Evolutionary conservation across 352 stramenopile genomes (phyloP), one percentile per base, ranked within the genome.

Genomic region (Elongisporangium anandrum): DNA sequence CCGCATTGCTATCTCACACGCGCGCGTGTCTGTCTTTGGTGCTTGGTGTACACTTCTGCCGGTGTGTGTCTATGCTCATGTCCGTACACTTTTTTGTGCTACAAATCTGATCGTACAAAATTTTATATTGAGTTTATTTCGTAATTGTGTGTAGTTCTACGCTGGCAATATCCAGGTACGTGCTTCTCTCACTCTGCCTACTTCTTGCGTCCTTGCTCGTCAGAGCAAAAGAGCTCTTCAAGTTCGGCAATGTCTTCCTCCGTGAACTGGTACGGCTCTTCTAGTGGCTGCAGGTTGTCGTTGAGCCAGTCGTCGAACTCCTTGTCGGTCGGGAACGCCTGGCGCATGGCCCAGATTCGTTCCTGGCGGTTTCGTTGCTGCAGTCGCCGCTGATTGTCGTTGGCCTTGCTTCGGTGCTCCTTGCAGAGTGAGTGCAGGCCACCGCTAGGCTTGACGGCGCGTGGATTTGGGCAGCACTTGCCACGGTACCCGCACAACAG

Each of bases 331-430:
- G n/a, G 51, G n/a, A 38, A 56, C 16, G 26, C 17, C 26, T 41
- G 29, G 9, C 29, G 29, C 29, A 41, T 41, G 29, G 29, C 29
- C 29, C 29, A 41, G 29, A 41, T 4, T 15, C 29, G 29, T 13
- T 41, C 29, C 57, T 66, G 60, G 17, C 71, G 71, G 4, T 68
- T 57, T 21, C 72, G 68, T 3, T 72, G 62, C 49, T 81, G 66
- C 52, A 85, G 72, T 13, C 71, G 71, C 50, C 72, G 75, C 58
- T 87, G 77, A 39, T 75, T 82, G 19, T 77, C 70, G 59, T 87
- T 87, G 51, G 76, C 75, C 59, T 83, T 81, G 50, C 70, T 56
- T 15, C 77, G 75, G 57, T 87, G 77, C 34, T 65, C 68, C 45
- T 74, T 62, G 48, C 77, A 87, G 41, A 87, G 72, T 26, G 73